Percentiles rank a stretch among this genome's conserved stretches.
phyloP scores from a whole-genome alignment of 768 basidiomycete genomes.

The Boletus insuetus region DNA sequence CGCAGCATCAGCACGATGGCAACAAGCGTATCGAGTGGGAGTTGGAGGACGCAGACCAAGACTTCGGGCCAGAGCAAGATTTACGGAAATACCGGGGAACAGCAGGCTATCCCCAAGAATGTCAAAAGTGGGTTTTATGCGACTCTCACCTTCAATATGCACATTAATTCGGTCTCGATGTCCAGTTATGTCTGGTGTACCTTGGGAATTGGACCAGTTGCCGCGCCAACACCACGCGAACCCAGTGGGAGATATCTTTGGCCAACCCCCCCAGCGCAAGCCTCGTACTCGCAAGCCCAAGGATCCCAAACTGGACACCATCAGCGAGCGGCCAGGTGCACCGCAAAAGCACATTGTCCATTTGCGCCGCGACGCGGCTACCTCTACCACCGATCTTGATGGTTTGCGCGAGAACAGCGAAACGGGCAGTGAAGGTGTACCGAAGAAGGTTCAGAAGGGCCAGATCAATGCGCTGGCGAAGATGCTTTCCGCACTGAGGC shows the following conservation, averaged over 20 bases:
- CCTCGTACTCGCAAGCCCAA: slow-evolving; percentile 65
- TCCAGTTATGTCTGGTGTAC: slow-evolving; percentile 72
- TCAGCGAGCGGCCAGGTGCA: slow-evolving; percentile 61
- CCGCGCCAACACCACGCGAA: slow-evolving; percentile 64
- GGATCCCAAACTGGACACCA: slow-evolving; percentile 68
- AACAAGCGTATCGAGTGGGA: slow-evolving; percentile 72
- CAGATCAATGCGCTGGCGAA: slow-evolving; percentile 90
- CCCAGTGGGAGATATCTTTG: slow-evolving; percentile 62
- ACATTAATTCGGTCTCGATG: slow-evolving; percentile 1
- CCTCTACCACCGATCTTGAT: slow-evolving; percentile 71
- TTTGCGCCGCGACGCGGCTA: slow-evolving; percentile 59
- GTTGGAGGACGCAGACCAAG: slow-evolving; percentile 59
- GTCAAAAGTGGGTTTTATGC: slow-evolving; percentile 69
- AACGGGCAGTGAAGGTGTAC: slow-evolving; percentile 38
- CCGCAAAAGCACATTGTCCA: slow-evolving; percentile 46
- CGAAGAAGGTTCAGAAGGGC: slow-evolving; percentile 82
- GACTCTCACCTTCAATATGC: background rate
- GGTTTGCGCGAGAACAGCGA: slow-evolving; percentile 28
- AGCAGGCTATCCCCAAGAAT: slow-evolving; percentile 54
- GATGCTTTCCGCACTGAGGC: slow-evolving; percentile 82
- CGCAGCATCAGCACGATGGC: slow-evolving; percentile 78
- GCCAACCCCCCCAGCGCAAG: slow-evolving; percentile 55
- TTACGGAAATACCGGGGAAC: slow-evolving; percentile 19
- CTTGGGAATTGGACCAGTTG: slow-evolving; percentile 69
- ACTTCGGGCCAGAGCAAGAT: slow-evolving; percentile 13